Conservation (phyloP, 768 basidiomycete species). For the Fomitopsis pulvina region DNA sequence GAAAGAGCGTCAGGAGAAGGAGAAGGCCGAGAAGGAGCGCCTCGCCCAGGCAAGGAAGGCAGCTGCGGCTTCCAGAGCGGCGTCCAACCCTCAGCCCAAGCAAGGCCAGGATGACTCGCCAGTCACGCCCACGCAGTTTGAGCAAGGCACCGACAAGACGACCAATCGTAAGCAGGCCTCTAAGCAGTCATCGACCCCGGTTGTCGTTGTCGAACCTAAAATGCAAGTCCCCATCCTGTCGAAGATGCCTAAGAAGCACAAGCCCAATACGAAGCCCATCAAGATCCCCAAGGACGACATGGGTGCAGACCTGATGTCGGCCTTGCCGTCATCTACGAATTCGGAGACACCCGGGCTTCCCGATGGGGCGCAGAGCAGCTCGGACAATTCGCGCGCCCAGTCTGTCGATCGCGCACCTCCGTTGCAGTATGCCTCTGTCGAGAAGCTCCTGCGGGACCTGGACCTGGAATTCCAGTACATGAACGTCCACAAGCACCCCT, state of each 20-base stretch:
- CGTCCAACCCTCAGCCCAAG: constrained; percentile 9
- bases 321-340: constrained; percentile 36
- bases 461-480: constrained; percentile 53
- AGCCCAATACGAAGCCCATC: constrained; percentile 52
- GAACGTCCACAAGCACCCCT: constrained; percentile 62
- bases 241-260: constrained; percentile 80
- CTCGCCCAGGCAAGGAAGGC: constrained; percentile 13
- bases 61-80: constrained; percentile 4
- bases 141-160: background rate
- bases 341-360: constrained; percentile 42
- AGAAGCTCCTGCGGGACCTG: constrained; percentile 64
- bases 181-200: constrained; percentile 19
- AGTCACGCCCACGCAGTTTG: background rate
- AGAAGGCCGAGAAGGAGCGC: constrained; percentile 18
- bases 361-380: constrained; percentile 36
- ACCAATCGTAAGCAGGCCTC: constrained; percentile 15
- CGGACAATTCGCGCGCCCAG: constrained; percentile 53
- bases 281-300: constrained; percentile 58
- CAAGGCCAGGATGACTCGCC: constrained; percentile 13
- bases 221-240: constrained; percentile 70
- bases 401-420: constrained; percentile 48
- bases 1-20: constrained; percentile 18
- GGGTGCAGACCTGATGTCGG: constrained; percentile 34
- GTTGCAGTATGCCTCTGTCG: constrained; percentile 42
- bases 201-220: constrained; percentile 22